A percentile compares a stretch with the other conserved stretches of the same genome.
Evolutionary conservation across 306 rosid genomes (phyloP).

Genomic region (Sophora flavescens): DNA sequence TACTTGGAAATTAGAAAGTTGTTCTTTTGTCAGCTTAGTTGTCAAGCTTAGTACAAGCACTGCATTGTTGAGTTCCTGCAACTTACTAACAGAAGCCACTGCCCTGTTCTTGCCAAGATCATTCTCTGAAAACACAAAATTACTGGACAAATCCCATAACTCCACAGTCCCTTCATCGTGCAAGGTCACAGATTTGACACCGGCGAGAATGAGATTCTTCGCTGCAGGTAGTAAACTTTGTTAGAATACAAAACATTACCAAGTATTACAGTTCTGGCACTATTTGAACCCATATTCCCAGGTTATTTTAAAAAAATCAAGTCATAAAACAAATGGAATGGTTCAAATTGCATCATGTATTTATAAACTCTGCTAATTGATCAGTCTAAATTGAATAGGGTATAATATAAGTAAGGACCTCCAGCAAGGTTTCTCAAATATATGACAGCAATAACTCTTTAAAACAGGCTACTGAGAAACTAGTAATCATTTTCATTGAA

Average conservation of each 20-base stretch:
- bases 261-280: constrained; percentile 12
- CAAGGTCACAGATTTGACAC: constrained; percentile 91
- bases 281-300: not conserved
- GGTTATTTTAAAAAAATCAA: constrained; percentile 6
- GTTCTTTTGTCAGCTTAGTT: constrained; percentile 65
- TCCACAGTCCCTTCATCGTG: constrained; percentile 88
- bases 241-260: constrained; percentile 20
- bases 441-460: not conserved
- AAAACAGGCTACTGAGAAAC: not conserved
- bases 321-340: constrained; percentile 5
- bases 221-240: constrained; percentile 60
- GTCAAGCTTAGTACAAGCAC: constrained; percentile 72
- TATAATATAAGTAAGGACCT: not conserved
- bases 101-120: constrained; percentile 93
- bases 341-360: not conserved
- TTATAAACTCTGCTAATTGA: not conserved
- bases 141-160: constrained; percentile 88
- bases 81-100: constrained; percentile 75
- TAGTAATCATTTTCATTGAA: constrained; percentile 3
- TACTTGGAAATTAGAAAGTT: constrained; percentile 85
- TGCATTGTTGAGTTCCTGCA: constrained; percentile 92
- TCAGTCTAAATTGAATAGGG: not conserved
- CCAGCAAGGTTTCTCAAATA: not conserved
- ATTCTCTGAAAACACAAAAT: constrained; percentile 74
- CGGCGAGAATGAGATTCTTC: constrained; percentile 93